Percentiles rank a stretch among this genome's conserved stretches.
Evolutionary conservation across 1,284 basidiomycete genomes (phyloP).

Genomic region (Abortiporus biennis): DNA sequence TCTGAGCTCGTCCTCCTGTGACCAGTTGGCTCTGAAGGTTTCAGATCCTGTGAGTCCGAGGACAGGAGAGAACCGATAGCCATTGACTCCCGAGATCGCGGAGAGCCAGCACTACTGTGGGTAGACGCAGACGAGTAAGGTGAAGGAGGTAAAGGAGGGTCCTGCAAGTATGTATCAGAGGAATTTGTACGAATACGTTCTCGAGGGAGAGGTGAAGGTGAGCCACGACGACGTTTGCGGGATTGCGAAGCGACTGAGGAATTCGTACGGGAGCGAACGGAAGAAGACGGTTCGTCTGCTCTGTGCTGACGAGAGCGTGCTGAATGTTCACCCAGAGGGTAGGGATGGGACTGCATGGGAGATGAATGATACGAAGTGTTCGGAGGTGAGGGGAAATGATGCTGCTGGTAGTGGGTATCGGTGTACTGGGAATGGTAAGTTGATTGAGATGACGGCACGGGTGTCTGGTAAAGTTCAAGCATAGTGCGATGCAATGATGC

Average conservation of each 20-base stretch:
- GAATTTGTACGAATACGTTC: constrained; percentile 8
- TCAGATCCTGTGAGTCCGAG: constrained; percentile 8
- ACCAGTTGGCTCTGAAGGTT: neutral
- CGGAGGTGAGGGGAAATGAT: constrained; percentile 24
- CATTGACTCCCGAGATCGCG: constrained; percentile 27
- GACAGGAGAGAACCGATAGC: constrained; percentile 45
- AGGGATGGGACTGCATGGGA: constrained; percentile 6
- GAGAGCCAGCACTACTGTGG: constrained; percentile 24
- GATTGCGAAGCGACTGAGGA: constrained; percentile 15
- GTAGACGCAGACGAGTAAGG: constrained; percentile 24
- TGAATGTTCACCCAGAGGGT: constrained; percentile 3
- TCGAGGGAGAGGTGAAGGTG: constrained; percentile 20
- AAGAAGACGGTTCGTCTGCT: constrained; percentile 11
- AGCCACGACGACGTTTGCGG: constrained; percentile 23
- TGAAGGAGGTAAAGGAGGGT: constrained; percentile 20
- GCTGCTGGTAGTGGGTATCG: constrained; percentile 13
- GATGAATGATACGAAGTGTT: constrained; percentile 22
- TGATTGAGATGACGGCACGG: constrained; percentile 8
- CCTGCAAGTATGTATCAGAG: constrained; percentile 9
- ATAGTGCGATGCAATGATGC: constrained; percentile 64
- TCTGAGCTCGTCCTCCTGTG: constrained; percentile 6
- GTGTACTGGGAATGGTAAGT: constrained; percentile 16
- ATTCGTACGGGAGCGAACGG: constrained; percentile 13
- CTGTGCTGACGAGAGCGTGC: too few relatives aligned
- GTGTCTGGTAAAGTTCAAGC: constrained; percentile 51